Evolutionary conservation across 2,329 filamentous ascomycete genomes (phyloP), one percentile per base, ranked within the genome.

Genomic region (Xylaria hypoxylon): DNA sequence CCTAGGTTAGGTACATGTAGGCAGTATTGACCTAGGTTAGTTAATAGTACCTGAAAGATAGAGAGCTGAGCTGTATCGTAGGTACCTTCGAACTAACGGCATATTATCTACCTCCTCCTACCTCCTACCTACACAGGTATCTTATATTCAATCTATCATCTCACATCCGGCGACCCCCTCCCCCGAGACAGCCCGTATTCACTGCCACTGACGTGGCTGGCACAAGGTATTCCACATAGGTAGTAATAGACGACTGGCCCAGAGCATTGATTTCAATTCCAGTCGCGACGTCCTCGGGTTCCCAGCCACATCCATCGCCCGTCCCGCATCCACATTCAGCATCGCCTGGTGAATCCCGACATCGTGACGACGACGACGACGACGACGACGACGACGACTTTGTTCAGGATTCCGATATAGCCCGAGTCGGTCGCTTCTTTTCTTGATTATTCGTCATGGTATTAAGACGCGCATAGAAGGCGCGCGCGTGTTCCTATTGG

Each of bases 381-480:
- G 28, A 8, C 4, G 42, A 44, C 42, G 42, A 22, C n/a, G 3
- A 11, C n/a, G 35, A n/a, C 42, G 8, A 19, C 40, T 5, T n/a
- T n/a, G 40, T n/a, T 3, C 3, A 22, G 42, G 2, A 8, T 22
- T 22, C 42, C n/a, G 8, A 8, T 19, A 22, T n/a, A n/a, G n/a
- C 10, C 38, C 22, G 13, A 5, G 35, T 60, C 24, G 35, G 5
- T 22, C 38, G 17, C 59, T 35, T 28, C 17, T 13, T 10, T 26
- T 28, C 17, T 13, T 10, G 19, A 26, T 28, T 15, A 5, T 63
- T 42, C 67, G 69, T 63, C 65, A 75, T 74, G 73, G 57, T 58
- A 67, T 45, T 59, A 47, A 68, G 57, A 61, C 61, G 56, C 61
- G 35, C 52, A 33, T 62, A 51, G 53, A 60, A 35, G 45, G 44